phyloP scores from a whole-genome alignment of 2,329 filamentous ascomycete species.

The Paradendryphiella salina region DNA sequence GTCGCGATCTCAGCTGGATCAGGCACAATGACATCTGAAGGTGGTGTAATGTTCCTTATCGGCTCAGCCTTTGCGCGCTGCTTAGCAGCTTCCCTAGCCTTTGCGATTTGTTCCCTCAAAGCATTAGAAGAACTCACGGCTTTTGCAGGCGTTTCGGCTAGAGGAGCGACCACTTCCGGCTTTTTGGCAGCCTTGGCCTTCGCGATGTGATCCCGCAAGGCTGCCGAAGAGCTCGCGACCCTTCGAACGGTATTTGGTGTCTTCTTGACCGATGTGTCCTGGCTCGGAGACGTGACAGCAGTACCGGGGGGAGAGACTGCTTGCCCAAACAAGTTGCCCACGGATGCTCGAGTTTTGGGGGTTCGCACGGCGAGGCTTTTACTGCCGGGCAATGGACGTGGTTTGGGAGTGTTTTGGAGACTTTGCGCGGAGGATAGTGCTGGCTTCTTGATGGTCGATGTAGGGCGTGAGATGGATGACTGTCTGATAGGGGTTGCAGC shows the following conservation, averaged over 20 bases:
- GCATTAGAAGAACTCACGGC: constrained; percentile 72
- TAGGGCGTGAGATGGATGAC: constrained; percentile 40
- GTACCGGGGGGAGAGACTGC: constrained; percentile 36
- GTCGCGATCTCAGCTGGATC: constrained; percentile 39
- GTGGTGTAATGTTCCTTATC: constrained; percentile 33
- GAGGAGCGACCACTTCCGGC: constrained; percentile 18
- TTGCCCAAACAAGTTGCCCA: constrained; percentile 44
- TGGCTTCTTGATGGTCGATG: constrained; percentile 37
- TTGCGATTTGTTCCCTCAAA: constrained; percentile 88
- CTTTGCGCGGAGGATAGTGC: constrained; percentile 34
- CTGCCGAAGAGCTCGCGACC: constrained; percentile 70
- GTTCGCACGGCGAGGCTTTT: constrained; percentile 45
- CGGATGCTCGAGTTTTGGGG: constrained; percentile 36
- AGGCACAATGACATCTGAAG: constrained; percentile 39
- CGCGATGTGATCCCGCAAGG: constrained; percentile 86
- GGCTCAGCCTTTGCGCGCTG: constrained; percentile 26
- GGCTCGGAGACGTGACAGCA: constrained; percentile 25
- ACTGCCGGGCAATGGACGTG: constrained; percentile 39
- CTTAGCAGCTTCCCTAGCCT: constrained; percentile 76
- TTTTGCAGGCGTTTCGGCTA: constrained; percentile 38
- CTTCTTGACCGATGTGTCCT: constrained; percentile 34
- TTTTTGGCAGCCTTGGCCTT: constrained; percentile 81
- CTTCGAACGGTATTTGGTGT: constrained; percentile 45
- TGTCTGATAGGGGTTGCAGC: constrained; percentile 38
- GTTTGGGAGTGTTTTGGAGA: constrained; percentile 32